phyloP scores from a whole-genome alignment of 805 yeast genomes.

The Candida adriatica region DNA sequence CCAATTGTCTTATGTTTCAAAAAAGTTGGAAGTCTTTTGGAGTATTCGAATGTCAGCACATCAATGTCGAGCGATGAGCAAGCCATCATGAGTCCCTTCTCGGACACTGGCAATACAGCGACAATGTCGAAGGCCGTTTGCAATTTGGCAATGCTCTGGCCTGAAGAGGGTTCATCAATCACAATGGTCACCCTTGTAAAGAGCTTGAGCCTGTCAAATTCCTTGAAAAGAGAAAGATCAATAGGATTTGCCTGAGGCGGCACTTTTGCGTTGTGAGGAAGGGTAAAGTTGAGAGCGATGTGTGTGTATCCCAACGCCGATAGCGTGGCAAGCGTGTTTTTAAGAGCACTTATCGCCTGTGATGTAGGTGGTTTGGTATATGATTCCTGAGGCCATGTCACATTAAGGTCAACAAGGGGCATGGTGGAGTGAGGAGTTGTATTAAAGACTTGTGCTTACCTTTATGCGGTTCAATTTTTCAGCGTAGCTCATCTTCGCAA shows the following conservation, averaged over 20 bases:
- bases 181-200: slow-evolving; percentile 70
- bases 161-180: slow-evolving; percentile 71
- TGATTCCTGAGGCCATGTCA: slow-evolving; percentile 60
- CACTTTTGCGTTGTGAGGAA: slow-evolving; percentile 19
- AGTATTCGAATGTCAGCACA: slow-evolving; percentile 64
- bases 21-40: slow-evolving; percentile 61
- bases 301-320: slow-evolving; percentile 65
- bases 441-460: too few species aligned
- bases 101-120: slow-evolving; percentile 75
- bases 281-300: slow-evolving; percentile 65
- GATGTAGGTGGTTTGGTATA: slow-evolving; percentile 37
- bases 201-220: slow-evolving; percentile 34
- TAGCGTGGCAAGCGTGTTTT: slow-evolving; percentile 44
- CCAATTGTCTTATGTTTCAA: slow-evolving; percentile 80
- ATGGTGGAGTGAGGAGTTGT: too few species aligned
- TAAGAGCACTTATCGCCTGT: slow-evolving; percentile 37
- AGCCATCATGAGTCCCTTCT: slow-evolving; percentile 69
- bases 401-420: slow-evolving; percentile 54
- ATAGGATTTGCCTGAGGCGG: slow-evolving; percentile 33
- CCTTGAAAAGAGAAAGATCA: slow-evolving; percentile 23
- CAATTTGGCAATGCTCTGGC: slow-evolving; percentile 44
- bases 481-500: too few species aligned
- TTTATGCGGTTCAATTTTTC: too few species aligned
- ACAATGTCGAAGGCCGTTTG: slow-evolving; percentile 62
- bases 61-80: slow-evolving; percentile 77